Percentiles rank a stretch among this genome's conserved stretches.
These are phyloP conservation scores for Ganoderma leucocontextum DNA, from an alignment of 1,284 basidiomycete species.

Conservation along the genomic window DNA sequence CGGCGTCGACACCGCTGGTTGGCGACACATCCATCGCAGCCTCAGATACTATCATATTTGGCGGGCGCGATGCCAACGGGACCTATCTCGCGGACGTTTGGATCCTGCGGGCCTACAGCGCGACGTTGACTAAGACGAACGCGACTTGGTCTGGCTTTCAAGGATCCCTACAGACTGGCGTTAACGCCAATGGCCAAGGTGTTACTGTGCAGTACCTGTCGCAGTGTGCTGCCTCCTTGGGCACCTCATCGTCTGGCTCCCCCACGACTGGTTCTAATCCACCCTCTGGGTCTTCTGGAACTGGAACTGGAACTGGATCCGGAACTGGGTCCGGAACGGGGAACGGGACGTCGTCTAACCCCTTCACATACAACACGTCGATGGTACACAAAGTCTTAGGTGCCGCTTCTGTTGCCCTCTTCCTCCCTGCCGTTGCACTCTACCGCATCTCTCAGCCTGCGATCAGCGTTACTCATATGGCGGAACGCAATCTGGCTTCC, in stretches of 20 bases:
- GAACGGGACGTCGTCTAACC: constrained; percentile 17
- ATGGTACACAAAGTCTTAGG: constrained; percentile 70
- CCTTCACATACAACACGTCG: constrained; percentile 57
- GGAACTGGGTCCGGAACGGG: neutral
- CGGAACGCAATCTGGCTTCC: constrained; percentile 34
- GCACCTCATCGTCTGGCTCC: constrained; percentile 32
- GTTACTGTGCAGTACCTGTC: constrained; percentile 68
- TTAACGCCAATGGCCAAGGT: constrained; percentile 69
- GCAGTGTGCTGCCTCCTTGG: constrained; percentile 60
- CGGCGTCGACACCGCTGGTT: constrained; percentile 61
- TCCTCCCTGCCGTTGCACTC: constrained; percentile 62
- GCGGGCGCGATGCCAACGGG: constrained; percentile 72
- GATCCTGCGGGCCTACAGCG: constrained; percentile 77
- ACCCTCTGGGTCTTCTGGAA: constrained; percentile 1
- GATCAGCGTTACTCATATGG: constrained; percentile 37
- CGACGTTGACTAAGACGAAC: constrained; percentile 58
- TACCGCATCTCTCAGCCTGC: constrained; percentile 59
- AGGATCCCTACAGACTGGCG: constrained; percentile 65
- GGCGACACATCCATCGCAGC: constrained; percentile 57
- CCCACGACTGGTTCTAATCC: constrained; percentile 6
- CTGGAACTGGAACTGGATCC: neutral
- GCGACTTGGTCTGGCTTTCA: constrained; percentile 67
- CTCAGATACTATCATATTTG: constrained; percentile 81
- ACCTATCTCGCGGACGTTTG: constrained; percentile 77
- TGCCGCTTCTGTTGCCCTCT: constrained; percentile 67